Conservation (phyloP, 1,284 basidiomycete genomes). For the Sporisorium exsertum region DNA sequence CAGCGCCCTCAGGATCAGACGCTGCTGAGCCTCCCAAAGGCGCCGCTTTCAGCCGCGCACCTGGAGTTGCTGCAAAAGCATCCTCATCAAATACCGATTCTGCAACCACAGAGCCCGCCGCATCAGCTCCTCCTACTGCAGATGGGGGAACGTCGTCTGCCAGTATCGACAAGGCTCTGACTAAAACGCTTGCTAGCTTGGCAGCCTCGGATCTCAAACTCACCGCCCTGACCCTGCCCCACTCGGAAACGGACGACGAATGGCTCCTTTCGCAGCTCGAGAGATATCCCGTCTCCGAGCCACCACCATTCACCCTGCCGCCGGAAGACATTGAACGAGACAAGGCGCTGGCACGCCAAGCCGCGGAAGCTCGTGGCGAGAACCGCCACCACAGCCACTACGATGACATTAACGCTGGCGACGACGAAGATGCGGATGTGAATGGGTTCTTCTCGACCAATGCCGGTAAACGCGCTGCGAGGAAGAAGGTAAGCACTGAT, state of each 20-base stretch:
- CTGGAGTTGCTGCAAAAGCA: slow-evolving; percentile 20
- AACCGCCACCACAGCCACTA: slow-evolving; percentile 1
- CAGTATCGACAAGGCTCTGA: no score
- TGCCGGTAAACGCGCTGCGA: slow-evolving; percentile 36
- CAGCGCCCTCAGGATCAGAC: not conserved
- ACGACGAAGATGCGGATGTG: slow-evolving; percentile 53
- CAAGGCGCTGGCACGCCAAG: slow-evolving; percentile 16
- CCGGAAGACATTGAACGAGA: slow-evolving; percentile 40
- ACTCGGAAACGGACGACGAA: slow-evolving; percentile 20
- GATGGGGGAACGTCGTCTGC: not conserved
- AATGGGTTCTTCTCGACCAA: slow-evolving; percentile 49
- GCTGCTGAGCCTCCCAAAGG: slow-evolving; percentile 9
- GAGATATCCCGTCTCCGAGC: slow-evolving; percentile 16
- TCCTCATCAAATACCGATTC: not conserved
- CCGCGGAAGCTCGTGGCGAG: slow-evolving; percentile 23
- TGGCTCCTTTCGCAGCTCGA: slow-evolving; percentile 16
- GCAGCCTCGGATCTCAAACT: slow-evolving; percentile 23
- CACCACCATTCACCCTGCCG: slow-evolving; percentile 32
- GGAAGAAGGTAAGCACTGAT: slow-evolving; percentile 40
- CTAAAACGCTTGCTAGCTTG: not conserved
- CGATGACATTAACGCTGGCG: slow-evolving; percentile 22
- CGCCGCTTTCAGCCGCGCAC: slow-evolving; percentile 15
- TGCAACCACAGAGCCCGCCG: not conserved
- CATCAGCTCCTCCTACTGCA: not conserved
- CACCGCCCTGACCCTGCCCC: slow-evolving; percentile 25